Evolutionary conservation across 1,284 basidiomycete species (phyloP).

Genomic region (Boletus semigastroideus): DNA sequence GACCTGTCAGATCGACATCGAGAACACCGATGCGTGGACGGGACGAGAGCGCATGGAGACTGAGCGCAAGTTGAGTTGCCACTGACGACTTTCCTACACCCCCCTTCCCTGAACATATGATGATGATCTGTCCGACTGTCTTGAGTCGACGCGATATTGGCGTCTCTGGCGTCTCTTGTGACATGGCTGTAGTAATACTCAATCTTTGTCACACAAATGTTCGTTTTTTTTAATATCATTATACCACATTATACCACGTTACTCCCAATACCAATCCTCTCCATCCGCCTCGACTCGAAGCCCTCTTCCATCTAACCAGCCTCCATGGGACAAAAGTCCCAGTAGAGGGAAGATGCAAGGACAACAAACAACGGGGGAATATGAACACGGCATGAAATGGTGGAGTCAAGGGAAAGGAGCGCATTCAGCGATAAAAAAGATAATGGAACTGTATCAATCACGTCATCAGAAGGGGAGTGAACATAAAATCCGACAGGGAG

Average conservation of each 20-base stretch:
- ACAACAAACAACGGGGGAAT: slow-evolving; percentile 46
- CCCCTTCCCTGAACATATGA: slow-evolving; percentile 95
- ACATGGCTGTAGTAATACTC: slow-evolving; percentile 31
- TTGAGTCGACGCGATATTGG: slow-evolving; percentile 64
- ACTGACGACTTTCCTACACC: slow-evolving; percentile 99
- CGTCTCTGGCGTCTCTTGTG: slow-evolving; percentile 54
- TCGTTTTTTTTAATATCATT: too few species aligned
- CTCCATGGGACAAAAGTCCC: slow-evolving; percentile 40
- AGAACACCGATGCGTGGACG: slow-evolving; percentile 83
- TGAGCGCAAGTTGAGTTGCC: slow-evolving; percentile 89
- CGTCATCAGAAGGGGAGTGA: slow-evolving; percentile 21
- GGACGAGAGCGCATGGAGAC: slow-evolving; percentile 68
- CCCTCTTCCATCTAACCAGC: slow-evolving; percentile 71
- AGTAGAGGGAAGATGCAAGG: slow-evolving; percentile 63
- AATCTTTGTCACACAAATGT: background rate
- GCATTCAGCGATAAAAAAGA: slow-evolving; percentile 23
- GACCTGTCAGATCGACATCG: slow-evolving; percentile 96
- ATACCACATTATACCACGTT: background rate
- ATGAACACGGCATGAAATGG: slow-evolving; percentile 27
- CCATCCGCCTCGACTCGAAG: slow-evolving; percentile 39
- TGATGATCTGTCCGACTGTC: slow-evolving; percentile 83
- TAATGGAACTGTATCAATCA: slow-evolving; percentile 23
- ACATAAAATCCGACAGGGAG: slow-evolving; percentile 29
- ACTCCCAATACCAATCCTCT: slow-evolving; percentile 6
- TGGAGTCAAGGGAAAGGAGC: slow-evolving; percentile 24